Percentiles rank a stretch among this genome's conserved stretches.
Evolutionary conservation across 2,329 filamentous ascomycete species (phyloP).

Genomic region (Colletotrichum coccodes): DNA sequence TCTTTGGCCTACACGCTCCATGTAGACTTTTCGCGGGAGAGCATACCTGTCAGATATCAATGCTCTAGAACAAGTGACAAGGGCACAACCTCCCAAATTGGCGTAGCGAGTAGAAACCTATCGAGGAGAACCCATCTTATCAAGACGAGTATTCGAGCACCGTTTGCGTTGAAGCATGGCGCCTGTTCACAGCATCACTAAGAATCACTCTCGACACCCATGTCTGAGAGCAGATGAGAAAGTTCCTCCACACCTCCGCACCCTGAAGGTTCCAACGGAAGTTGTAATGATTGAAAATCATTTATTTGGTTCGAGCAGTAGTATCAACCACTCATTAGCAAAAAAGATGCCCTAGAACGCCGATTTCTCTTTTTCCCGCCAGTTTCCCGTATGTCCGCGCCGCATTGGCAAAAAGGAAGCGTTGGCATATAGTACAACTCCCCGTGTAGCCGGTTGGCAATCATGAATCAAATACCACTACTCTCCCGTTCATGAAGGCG

Average conservation of each 20-base stretch:
- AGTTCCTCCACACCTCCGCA: constrained; percentile 33
- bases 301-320: constrained; percentile 20
- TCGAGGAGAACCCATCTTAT: too few relatives aligned
- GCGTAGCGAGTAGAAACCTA: too few relatives aligned
- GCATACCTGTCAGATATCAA: too few relatives aligned
- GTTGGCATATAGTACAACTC: constrained; percentile 32
- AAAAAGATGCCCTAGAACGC: constrained; percentile 18
- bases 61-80: too few relatives aligned
- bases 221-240: neutral
- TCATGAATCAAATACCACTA: constrained; percentile 15
- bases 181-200: neutral
- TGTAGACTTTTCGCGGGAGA: too few relatives aligned
- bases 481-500: neutral
- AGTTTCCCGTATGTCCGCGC: constrained; percentile 30
- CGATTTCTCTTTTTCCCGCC: constrained; percentile 12
- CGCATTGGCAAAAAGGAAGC: constrained; percentile 22
- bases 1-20: too few relatives aligned
- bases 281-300: constrained; percentile 29
- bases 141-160: neutral
- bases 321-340: neutral
- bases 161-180: neutral
- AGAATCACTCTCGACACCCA: neutral
- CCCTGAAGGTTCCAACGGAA: constrained; percentile 32
- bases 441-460: constrained; percentile 24
- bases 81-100: too few relatives aligned